Percentiles rank a stretch among this genome's conserved stretches.
Evolutionary conservation across 257 asterid genomes (phyloP).

Genomic region (Verbena officinalis): DNA sequence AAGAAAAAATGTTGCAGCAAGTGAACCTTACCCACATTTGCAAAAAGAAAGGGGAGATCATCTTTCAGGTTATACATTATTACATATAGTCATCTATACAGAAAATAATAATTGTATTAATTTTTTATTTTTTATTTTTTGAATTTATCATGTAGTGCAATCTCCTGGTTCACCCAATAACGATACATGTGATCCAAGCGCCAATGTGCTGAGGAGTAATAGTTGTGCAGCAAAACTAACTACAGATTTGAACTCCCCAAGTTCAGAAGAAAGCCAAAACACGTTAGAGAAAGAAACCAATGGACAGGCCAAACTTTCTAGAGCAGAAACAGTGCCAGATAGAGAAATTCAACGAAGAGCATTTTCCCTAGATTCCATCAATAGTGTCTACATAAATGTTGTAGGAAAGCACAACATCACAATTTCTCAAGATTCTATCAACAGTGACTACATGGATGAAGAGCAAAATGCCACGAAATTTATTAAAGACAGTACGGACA

Average conservation of each 20-base stretch:
- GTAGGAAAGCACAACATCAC: conserved; percentile 32
- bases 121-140: neutral
- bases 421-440: conserved; percentile 24
- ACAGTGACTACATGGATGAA: conserved; percentile 23
- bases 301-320: conserved; percentile 23
- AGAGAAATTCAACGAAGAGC: conserved; percentile 26
- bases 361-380: conserved; percentile 23
- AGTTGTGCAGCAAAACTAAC: conserved; percentile 47
- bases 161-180: conserved; percentile 44
- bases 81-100: neutral
- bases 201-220: conserved; percentile 43
- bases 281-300: conserved; percentile 26
- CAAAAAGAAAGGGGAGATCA: conserved; percentile 30
- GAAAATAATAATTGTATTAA: conserved; percentile 17
- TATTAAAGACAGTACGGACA: conserved; percentile 14
- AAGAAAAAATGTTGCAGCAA: conserved; percentile 13
- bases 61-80: conserved; percentile 29
- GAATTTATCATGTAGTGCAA: conserved; percentile 22
- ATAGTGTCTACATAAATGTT: conserved; percentile 21
- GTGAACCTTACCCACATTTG: conserved; percentile 29
- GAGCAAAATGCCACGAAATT: conserved; percentile 26
- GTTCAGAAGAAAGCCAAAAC: conserved; percentile 34
- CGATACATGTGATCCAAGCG: conserved; percentile 31
- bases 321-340: conserved; percentile 17
- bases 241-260: conserved; percentile 31